Evolutionary conservation across 78 protist species (phyloP).

Genomic region (Pigoraptor vietnamica): DNA sequence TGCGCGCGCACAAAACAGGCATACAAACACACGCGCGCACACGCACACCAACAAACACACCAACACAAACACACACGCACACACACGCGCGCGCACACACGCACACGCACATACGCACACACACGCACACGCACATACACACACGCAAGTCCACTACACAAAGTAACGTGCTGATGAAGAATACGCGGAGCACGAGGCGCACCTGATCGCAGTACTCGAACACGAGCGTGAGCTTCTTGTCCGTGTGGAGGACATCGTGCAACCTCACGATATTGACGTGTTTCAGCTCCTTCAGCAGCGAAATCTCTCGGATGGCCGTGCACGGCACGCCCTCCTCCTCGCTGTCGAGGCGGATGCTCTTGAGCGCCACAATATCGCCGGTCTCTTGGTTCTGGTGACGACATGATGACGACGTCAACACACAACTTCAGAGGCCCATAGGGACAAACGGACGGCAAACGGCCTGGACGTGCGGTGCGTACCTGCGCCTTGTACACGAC

Average conservation of each 20-base stretch:
- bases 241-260: slow-evolving; percentile 82
- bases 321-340: slow-evolving; percentile 90
- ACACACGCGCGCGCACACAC: too few relatives aligned
- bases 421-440: background rate
- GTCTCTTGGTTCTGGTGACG: slow-evolving; percentile 30
- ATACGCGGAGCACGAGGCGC: too few relatives aligned
- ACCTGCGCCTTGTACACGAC: background rate
- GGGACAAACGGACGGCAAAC: background rate
- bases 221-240: slow-evolving; percentile 94
- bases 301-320: slow-evolving; percentile 97
- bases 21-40: too few relatives aligned
- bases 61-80: too few relatives aligned
- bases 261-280: slow-evolving; percentile 91
- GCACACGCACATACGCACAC: too few relatives aligned
- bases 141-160: background rate
- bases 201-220: slow-evolving; percentile 93
- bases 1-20: too few relatives aligned
- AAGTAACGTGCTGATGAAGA: too few relatives aligned
- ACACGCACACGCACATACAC: background rate
- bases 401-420: background rate
- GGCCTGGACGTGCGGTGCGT: too few relatives aligned
- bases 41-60: too few relatives aligned
- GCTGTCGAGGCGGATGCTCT: slow-evolving; percentile 47
- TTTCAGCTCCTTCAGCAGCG: slow-evolving; percentile 86
- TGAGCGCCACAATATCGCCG: slow-evolving; percentile 75